Conservation (phyloP, 2,329 filamentous ascomycete species). For the Paracoccidioides lutzii region DNA sequence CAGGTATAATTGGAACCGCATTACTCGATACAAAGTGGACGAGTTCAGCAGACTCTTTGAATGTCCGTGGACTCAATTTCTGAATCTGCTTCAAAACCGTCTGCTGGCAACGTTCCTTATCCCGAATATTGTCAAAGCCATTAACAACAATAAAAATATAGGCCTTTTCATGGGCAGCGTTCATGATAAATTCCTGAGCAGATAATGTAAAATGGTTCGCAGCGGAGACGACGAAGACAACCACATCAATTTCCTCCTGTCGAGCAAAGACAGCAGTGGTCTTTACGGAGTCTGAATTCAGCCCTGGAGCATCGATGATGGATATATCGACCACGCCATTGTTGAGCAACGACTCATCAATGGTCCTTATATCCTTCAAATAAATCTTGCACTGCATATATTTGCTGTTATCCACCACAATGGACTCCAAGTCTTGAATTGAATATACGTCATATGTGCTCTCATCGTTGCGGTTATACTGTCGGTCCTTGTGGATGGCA, state of each 20-base stretch:
- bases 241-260: slow-evolving; percentile 97
- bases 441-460: slow-evolving; percentile 82
- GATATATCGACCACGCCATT: slow-evolving; percentile 98
- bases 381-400: slow-evolving; percentile 97
- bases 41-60: slow-evolving; percentile 81
- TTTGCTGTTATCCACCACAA: slow-evolving; percentile 75
- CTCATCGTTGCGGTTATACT: slow-evolving; percentile 82
- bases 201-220: slow-evolving; percentile 97
- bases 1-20: slow-evolving; percentile 63
- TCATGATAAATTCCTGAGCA: slow-evolving; percentile 94
- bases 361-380: slow-evolving; percentile 73
- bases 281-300: slow-evolving; percentile 93
- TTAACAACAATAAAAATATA: slow-evolving; percentile 99
- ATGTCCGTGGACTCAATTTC: slow-evolving; percentile 77
- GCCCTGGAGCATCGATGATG: slow-evolving; percentile 85
- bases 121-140: slow-evolving; percentile 84
- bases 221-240: slow-evolving; percentile 94
- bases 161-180: slow-evolving; percentile 88
- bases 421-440: slow-evolving; percentile 66
- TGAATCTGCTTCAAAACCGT: slow-evolving; percentile 85
- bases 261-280: slow-evolving; percentile 94
- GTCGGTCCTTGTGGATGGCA: slow-evolving; percentile 67
- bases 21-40: slow-evolving; percentile 98
- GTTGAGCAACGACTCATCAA: slow-evolving; percentile 88
- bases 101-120: slow-evolving; percentile 81